These are phyloP conservation scores for Entomortierella chlamydospora DNA, from an alignment of 192 early-diverging fungal species.

Conservation along the genomic window DNA sequence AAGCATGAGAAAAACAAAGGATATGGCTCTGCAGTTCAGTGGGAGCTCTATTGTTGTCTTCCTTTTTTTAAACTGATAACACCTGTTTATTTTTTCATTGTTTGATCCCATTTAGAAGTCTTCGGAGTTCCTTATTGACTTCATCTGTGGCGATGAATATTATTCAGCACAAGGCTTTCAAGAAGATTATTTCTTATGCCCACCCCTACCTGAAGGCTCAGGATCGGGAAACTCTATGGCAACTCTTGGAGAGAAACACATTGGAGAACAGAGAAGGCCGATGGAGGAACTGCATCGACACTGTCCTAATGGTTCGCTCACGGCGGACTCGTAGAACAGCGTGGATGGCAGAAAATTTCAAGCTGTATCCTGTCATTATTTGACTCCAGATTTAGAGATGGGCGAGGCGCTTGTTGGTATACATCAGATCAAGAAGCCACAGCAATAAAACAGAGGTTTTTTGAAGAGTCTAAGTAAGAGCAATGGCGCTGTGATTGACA, in stretches of 20 bases:
- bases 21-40: neutral
- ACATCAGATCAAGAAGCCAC: slow-evolving; percentile 12
- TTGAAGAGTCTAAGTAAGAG: slow-evolving; percentile 9
- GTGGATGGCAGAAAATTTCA: slow-evolving; percentile 13
- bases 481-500: neutral
- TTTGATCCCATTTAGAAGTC: neutral
- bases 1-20: neutral
- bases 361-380: slow-evolving; percentile 8
- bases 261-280: neutral
- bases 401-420: slow-evolving; percentile 21
- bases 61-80: neutral
- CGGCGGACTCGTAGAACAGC: neutral
- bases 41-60: neutral
- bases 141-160: slow-evolving; percentile 15
- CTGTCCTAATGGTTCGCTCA: too few species aligned
- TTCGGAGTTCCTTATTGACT: slow-evolving; percentile 8
- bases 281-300: slow-evolving; percentile 10
- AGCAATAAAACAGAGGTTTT: slow-evolving; percentile 16
- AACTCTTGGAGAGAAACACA: slow-evolving; percentile 1
- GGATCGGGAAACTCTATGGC: slow-evolving; percentile 6
- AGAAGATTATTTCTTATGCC: slow-evolving; percentile 2
- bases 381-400: slow-evolving; percentile 16
- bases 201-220: neutral
- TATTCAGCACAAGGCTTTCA: slow-evolving; percentile 16
- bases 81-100: neutral